Evolutionary conservation across 2,329 filamentous ascomycete species (phyloP).

Genomic region (Curvularia eragrostidis): DNA sequence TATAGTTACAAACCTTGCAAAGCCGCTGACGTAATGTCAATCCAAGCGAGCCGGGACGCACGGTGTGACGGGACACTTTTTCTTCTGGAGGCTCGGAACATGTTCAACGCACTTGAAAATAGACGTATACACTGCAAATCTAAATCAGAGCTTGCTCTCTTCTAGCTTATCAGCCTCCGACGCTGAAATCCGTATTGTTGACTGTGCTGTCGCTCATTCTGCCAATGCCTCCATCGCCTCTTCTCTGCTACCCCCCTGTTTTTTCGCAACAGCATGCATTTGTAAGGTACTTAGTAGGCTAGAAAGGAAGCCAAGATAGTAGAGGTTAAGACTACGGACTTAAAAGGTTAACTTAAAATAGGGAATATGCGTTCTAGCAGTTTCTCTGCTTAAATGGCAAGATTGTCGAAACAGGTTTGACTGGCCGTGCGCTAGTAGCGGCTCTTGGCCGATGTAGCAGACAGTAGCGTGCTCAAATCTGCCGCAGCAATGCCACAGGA

Average conservation of each 20-base stretch:
- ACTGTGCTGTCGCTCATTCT: not conserved
- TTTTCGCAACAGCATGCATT: not conserved
- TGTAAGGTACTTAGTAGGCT: not conserved
- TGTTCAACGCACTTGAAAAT: not conserved
- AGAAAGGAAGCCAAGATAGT: not conserved
- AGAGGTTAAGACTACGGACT: not conserved
- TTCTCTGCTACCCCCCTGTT: not conserved
- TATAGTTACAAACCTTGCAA: too few relatives aligned
- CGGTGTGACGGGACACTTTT: too few relatives aligned
- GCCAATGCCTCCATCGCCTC: not conserved
- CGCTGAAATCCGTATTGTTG: not conserved
- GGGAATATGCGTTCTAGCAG: not conserved
- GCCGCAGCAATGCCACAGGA: too few relatives aligned
- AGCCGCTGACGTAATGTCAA: too few relatives aligned
- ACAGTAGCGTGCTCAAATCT: too few relatives aligned
- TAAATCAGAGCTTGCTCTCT: not conserved
- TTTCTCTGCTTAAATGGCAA: not conserved
- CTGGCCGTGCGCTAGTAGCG: too few relatives aligned
- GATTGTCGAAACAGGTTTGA: not conserved
- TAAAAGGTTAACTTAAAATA: not conserved
- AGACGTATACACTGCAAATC: not conserved
- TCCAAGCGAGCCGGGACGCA: too few relatives aligned
- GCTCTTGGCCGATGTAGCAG: too few relatives aligned
- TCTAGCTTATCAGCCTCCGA: not conserved
- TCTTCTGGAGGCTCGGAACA: not conserved